Conservation (phyloP, 2,329 filamentous ascomycete genomes). For the Xylaria arbuscula region DNA sequence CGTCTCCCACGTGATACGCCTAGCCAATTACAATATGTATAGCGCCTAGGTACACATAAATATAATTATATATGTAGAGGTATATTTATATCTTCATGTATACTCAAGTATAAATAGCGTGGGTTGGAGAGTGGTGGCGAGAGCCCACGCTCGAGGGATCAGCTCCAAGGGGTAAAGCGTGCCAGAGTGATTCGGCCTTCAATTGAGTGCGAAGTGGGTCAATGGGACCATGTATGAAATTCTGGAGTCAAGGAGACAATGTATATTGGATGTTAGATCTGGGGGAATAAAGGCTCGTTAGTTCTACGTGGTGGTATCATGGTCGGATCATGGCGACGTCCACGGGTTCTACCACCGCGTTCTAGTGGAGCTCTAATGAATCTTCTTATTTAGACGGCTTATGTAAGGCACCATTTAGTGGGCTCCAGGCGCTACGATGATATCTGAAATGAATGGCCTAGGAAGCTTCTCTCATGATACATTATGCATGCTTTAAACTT, state of each 20-base stretch:
- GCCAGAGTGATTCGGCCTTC: slow-evolving; percentile 19
- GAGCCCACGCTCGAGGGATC: neutral
- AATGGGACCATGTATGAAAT: slow-evolving; percentile 10
- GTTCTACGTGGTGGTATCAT: slow-evolving; percentile 14
- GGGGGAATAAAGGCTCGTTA: slow-evolving; percentile 3
- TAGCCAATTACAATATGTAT: slow-evolving; percentile 11
- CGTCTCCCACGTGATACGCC: slow-evolving; percentile 30
- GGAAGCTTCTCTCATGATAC: slow-evolving; percentile 13
- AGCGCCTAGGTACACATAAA: too few relatives aligned
- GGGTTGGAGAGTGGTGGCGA: neutral
- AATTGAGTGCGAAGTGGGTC: slow-evolving; percentile 20
- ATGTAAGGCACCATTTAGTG: slow-evolving; percentile 27
- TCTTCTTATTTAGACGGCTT: slow-evolving; percentile 11
- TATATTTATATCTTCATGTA: too few relatives aligned
- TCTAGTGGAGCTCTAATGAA: slow-evolving; percentile 26
- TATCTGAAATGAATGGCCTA: slow-evolving; percentile 4
- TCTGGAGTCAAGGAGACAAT: neutral
- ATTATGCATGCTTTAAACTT: slow-evolving; percentile 27
- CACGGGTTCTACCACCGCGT: neutral
- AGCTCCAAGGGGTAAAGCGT: slow-evolving; percentile 26
- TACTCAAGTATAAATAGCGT: neutral
- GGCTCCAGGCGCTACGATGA: slow-evolving; percentile 20
- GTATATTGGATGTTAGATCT: slow-evolving; percentile 37
- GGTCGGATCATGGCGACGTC: slow-evolving; percentile 32
- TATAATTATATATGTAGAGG: too few relatives aligned